These are phyloP conservation scores for Gremmenia infestans DNA, from an alignment of 2,329 filamentous ascomycete genomes.

Conservation along the genomic window DNA sequence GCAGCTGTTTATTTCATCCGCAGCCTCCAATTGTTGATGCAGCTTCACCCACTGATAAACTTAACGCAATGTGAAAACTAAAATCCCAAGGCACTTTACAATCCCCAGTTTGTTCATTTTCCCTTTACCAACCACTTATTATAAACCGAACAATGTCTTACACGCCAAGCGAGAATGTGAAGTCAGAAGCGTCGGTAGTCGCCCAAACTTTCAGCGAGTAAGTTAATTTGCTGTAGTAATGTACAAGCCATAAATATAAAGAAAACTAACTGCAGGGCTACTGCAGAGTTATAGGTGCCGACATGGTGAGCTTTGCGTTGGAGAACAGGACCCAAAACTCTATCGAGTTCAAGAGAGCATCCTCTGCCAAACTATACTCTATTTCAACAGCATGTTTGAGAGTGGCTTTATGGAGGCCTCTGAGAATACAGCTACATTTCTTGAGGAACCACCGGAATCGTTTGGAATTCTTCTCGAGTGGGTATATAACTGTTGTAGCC, in stretches of 20 bases:
- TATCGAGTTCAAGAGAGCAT: neutral
- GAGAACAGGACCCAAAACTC: neutral
- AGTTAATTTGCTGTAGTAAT: neutral
- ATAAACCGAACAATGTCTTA: too few relatives aligned
- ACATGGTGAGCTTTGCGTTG: neutral
- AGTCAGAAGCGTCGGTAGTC: too few relatives aligned
- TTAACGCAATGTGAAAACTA: too few relatives aligned
- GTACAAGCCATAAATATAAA: neutral
- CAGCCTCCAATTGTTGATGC: too few relatives aligned
- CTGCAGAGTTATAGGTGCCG: neutral
- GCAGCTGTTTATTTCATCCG: too few relatives aligned
- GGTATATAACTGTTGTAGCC: too few relatives aligned
- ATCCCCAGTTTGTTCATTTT: too few relatives aligned
- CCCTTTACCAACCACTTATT: too few relatives aligned
- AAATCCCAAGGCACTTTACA: too few relatives aligned
- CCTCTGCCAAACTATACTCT: neutral
- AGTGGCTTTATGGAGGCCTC: neutral
- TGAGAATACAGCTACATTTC: neutral
- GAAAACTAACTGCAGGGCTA: neutral
- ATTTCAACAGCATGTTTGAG: neutral
- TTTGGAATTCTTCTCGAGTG: neutral
- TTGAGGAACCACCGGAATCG: neutral
- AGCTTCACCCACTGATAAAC: too few relatives aligned
- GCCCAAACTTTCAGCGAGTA: neutral
- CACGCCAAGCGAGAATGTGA: too few relatives aligned